Percentiles rank a stretch among this genome's conserved stretches.
phyloP scores from a whole-genome alignment of 805 yeast species.

The Priceomyces castillae region DNA sequence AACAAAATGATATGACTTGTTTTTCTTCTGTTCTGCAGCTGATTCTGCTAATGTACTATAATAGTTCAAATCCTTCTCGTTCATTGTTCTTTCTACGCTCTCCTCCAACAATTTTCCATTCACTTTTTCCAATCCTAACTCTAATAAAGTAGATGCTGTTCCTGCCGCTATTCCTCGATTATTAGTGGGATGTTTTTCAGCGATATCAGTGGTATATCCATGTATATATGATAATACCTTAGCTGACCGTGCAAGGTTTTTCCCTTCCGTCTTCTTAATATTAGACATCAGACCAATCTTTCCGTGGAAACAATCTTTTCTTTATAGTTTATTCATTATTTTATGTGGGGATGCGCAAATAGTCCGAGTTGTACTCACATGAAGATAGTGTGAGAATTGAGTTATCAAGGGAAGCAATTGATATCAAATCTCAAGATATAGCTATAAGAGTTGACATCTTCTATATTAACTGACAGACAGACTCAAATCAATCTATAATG shows the following conservation, averaged over 20 bases:
- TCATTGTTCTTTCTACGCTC: not conserved
- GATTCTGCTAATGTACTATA: conserved; percentile 22
- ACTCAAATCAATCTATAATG: too few species aligned
- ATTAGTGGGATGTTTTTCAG: conserved; percentile 23
- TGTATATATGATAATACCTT: conserved; percentile 19
- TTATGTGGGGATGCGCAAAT: conserved; percentile 1
- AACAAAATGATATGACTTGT: conserved; percentile 46
- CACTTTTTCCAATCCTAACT: conserved; percentile 29
- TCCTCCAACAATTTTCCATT: conserved; percentile 7
- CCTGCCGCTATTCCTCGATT: conserved; percentile 36
- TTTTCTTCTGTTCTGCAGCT: conserved; percentile 18
- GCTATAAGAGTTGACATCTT: too few species aligned
- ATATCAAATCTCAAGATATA: too few species aligned
- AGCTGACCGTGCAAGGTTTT: conserved; percentile 11
- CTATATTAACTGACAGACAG: too few species aligned
- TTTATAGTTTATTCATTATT: not conserved
- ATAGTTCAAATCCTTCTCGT: conserved; percentile 25
- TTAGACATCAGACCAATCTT: not conserved
- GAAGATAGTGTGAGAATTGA: not conserved
- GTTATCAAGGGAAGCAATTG: not conserved
- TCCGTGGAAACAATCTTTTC: not conserved
- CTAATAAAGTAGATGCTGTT: conserved; percentile 34
- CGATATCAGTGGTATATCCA: conserved; percentile 23
- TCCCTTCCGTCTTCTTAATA: conserved; percentile 1
- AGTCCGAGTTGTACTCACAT: not conserved